Conservation (phyloP, 768 basidiomycete species). For the Postia placenta region DNA sequence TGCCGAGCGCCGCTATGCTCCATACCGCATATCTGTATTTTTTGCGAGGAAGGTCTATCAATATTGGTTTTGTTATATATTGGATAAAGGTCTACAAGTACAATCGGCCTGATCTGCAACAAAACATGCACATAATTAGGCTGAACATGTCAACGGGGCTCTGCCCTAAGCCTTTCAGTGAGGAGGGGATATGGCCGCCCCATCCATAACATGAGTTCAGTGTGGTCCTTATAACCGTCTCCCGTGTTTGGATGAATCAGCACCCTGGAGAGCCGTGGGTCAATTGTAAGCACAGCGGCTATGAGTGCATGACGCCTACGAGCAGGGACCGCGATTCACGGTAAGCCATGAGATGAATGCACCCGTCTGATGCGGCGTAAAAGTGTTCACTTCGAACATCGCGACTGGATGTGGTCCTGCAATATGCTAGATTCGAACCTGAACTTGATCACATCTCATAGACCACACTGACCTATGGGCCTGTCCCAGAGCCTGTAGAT, state of each 20-base stretch:
- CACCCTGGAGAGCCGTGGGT: conserved; percentile 35
- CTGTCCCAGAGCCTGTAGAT: conserved; percentile 59
- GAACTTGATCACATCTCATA: neutral
- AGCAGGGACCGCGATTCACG: conserved; percentile 64
- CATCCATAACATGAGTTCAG: conserved; percentile 62
- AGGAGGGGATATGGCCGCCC: conserved; percentile 54
- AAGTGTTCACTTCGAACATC: conserved; percentile 70
- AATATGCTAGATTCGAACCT: neutral
- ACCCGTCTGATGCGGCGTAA: conserved; percentile 63
- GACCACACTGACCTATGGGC: conserved; percentile 42
- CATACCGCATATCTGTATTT: neutral
- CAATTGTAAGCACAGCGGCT: neutral
- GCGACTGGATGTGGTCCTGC: conserved; percentile 60
- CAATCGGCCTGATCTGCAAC: neutral
- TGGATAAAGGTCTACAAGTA: neutral
- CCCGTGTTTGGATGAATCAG: conserved; percentile 68
- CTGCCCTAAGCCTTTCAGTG: conserved; percentile 27
- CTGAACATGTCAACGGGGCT: conserved; percentile 1
- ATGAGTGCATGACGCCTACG: conserved; percentile 37
- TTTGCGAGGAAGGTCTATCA: neutral
- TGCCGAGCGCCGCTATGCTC: neutral
- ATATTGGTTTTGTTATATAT: neutral
- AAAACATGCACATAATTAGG: too few relatives aligned
- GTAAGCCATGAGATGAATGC: conserved; percentile 63
- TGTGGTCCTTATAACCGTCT: conserved; percentile 51